Conservation (phyloP, 192 early-diverging fungal species). For the Chytriomyces sp. region DNA sequence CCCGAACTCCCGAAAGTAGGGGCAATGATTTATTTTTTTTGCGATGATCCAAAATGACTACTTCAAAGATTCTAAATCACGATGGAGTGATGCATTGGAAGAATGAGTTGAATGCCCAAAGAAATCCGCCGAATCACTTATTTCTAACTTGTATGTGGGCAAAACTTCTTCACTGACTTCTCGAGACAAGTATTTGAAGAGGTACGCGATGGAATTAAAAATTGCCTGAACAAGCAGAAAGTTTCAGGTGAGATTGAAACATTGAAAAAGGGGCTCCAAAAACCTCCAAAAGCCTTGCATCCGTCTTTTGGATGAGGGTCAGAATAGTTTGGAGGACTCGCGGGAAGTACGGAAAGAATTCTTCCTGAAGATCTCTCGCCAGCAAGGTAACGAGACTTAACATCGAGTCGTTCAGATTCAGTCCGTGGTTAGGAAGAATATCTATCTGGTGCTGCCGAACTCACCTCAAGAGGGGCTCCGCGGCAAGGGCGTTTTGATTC, state of each 20-base stretch:
- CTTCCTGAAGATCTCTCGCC: constrained; percentile 89
- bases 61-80: constrained; percentile 59
- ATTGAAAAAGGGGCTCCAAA: background rate
- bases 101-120: too few species aligned
- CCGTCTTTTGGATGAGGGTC: constrained; percentile 62
- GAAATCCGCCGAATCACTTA: background rate
- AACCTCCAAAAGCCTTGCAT: constrained; percentile 79
- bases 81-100: background rate
- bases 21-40: too few species aligned
- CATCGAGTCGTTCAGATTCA: background rate
- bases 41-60: constrained; percentile 72
- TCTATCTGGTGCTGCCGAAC: background rate
- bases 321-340: constrained; percentile 66
- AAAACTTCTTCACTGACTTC: constrained; percentile 69
- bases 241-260: constrained; percentile 23
- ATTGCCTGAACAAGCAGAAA: constrained; percentile 62
- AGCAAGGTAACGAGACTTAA: constrained; percentile 76
- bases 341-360: constrained; percentile 79
- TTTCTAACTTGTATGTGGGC: constrained; percentile 68
- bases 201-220: constrained; percentile 84
- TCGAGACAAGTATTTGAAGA: constrained; percentile 87
- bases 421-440: background rate
- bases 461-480: constrained; percentile 85
- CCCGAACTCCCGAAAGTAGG: constrained; percentile 83
- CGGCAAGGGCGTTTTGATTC: constrained; percentile 63